Evolutionary conservation across 2,329 filamentous ascomycete genomes (phyloP).

Genomic region (Dichotomopilus funicola): DNA sequence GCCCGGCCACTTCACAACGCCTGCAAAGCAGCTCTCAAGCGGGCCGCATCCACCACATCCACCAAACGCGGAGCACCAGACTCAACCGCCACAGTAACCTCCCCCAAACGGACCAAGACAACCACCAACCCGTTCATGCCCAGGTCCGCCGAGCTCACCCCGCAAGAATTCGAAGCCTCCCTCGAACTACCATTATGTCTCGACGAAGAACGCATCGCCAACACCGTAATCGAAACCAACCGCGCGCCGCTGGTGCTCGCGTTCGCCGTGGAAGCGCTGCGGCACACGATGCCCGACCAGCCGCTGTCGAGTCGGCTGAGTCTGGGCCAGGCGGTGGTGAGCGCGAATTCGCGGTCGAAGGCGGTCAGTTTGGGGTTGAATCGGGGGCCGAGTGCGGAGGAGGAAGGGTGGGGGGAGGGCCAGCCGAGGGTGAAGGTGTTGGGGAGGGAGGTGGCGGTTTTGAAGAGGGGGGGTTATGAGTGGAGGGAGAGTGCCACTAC

Average conservation of each 20-base stretch:
- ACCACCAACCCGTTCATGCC: slow-evolving; percentile 24
- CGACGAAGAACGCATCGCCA: slow-evolving; percentile 54
- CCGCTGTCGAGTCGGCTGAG: slow-evolving; percentile 78
- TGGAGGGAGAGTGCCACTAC: slow-evolving; percentile 33
- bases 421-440: slow-evolving; percentile 68
- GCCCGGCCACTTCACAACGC: slow-evolving; percentile 47
- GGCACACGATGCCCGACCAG: slow-evolving; percentile 79
- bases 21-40: slow-evolving; percentile 48
- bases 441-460: slow-evolving; percentile 65
- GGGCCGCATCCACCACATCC: slow-evolving; percentile 9
- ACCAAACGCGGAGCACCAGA: slow-evolving; percentile 30
- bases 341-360: slow-evolving; percentile 70
- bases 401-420: slow-evolving; percentile 66
- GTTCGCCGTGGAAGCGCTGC: slow-evolving; percentile 66
- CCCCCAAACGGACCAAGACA: slow-evolving; percentile 31
- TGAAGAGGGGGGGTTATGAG: slow-evolving; percentile 72
- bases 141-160: slow-evolving; percentile 33
- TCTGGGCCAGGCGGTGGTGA: slow-evolving; percentile 76
- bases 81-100: slow-evolving; percentile 11
- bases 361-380: slow-evolving; percentile 69
- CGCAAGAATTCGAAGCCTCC: slow-evolving; percentile 56
- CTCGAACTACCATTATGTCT: slow-evolving; percentile 52
- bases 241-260: slow-evolving; percentile 76
- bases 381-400: slow-evolving; percentile 56
- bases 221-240: slow-evolving; percentile 62